Conservation (phyloP, 805 yeast genomes). For the Kazachstania kunashirensis region DNA sequence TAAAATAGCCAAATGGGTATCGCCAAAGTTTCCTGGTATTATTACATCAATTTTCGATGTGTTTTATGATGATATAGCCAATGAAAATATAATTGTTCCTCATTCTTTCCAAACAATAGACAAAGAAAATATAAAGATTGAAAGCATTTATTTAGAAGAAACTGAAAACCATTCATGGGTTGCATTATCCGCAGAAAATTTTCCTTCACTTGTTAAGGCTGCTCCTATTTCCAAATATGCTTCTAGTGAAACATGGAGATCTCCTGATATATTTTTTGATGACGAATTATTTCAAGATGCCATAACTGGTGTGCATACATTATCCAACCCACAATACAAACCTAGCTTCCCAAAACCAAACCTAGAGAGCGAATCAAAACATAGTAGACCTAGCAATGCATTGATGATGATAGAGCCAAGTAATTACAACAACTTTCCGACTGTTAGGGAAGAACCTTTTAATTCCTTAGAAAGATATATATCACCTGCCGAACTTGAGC, state of each 20-base stretch:
- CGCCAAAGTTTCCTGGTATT: conserved; percentile 53
- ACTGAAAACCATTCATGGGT: conserved; percentile 66
- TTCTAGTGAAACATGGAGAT: conserved; percentile 36
- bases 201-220: conserved; percentile 71
- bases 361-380: neutral
- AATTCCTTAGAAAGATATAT: conserved; percentile 18
- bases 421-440: conserved; percentile 4
- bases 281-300: conserved; percentile 35
- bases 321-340: conserved; percentile 10
- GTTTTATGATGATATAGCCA: conserved; percentile 27
- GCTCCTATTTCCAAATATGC: conserved; percentile 65
- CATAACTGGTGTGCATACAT: conserved; percentile 42
- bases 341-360: conserved; percentile 8
- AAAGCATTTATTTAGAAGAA: conserved; percentile 58
- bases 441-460: conserved; percentile 1
- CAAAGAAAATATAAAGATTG: conserved; percentile 15
- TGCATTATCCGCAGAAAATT: conserved; percentile 69
- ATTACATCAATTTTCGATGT: conserved; percentile 77
- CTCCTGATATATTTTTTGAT: conserved; percentile 30
- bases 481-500: conserved; percentile 21
- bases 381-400: conserved; percentile 1
- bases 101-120: conserved; percentile 47
- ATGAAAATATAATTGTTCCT: conserved; percentile 46
- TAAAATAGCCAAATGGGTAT: conserved; percentile 74
- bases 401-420: conserved; percentile 20